Conservation (phyloP, 1,139 yeast genomes). For the Sugiyamaella xylanicola region DNA sequence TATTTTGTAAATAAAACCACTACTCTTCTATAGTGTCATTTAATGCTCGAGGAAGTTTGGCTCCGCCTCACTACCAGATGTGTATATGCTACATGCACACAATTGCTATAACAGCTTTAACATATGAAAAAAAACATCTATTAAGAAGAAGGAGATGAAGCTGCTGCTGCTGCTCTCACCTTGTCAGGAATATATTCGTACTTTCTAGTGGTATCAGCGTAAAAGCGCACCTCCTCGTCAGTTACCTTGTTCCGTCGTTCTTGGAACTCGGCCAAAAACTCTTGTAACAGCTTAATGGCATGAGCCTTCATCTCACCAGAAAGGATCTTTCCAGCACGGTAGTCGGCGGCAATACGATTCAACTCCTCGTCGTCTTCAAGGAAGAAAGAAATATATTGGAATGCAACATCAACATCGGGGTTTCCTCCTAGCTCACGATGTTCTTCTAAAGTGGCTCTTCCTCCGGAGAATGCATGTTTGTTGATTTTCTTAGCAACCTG, state of each 20-base stretch:
- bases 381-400: conserved; percentile 88
- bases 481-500: conserved; percentile 93
- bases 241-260: conserved; percentile 68
- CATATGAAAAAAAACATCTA: background rate
- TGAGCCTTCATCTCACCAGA: conserved; percentile 93
- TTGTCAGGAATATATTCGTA: conserved; percentile 61
- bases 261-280: conserved; percentile 80
- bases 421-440: conserved; percentile 90
- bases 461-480: conserved; percentile 97
- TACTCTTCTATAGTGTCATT: no score
- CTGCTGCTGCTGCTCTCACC: conserved; percentile 8
- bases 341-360: conserved; percentile 60
- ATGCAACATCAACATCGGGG: conserved; percentile 95
- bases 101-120: no score
- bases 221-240: conserved; percentile 64
- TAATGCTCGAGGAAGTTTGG: no score
- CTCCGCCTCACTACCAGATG: no score
- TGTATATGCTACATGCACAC: no score
- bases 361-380: conserved; percentile 83
- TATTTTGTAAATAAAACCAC: conserved; percentile 14
- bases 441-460: conserved; percentile 82
- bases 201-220: conserved; percentile 79
- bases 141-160: background rate
- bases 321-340: conserved; percentile 77
- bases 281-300: conserved; percentile 78